phyloP scores from a whole-genome alignment of 202 grass and related monocot genomes.

The Setaria viridis region DNA sequence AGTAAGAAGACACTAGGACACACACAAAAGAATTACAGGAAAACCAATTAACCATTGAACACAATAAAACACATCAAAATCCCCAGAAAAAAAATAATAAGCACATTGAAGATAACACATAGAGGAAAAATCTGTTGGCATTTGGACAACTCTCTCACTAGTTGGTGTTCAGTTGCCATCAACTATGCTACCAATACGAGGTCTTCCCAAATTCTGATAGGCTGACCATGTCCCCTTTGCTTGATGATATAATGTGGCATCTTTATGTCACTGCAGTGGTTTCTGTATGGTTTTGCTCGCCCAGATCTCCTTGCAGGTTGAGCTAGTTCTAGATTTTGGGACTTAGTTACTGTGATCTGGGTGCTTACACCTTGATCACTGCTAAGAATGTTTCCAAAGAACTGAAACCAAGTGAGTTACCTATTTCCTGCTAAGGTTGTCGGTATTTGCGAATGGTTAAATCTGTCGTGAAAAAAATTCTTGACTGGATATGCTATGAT shows the following conservation, averaged over 20 bases:
- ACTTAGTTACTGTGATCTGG: slow-evolving; percentile 5
- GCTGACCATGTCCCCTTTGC: neutral
- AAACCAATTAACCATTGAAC: neutral
- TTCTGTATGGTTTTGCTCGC: neutral
- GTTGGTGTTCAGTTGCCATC: slow-evolving; percentile 26
- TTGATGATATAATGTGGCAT: neutral
- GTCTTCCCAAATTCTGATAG: slow-evolving; percentile 28
- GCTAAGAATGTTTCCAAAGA: neutral
- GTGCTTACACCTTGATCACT: neutral
- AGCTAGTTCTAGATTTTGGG: slow-evolving; percentile 31
- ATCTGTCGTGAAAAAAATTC: neutral
- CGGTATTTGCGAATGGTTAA: neutral
- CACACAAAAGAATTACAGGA: neutral
- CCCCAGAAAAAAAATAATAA: neutral
- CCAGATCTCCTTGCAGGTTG: neutral
- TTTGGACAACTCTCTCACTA: slow-evolving; percentile 23
- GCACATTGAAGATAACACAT: neutral
- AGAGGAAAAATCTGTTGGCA: neutral
- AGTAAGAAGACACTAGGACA: neutral
- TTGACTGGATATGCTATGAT: neutral
- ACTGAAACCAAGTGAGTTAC: neutral
- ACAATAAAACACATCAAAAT: neutral
- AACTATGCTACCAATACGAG: neutral
- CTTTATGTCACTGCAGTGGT: neutral
- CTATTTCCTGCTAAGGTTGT: neutral